A percentile compares a stretch with the other conserved stretches of the same genome.
These are phyloP conservation scores for Chlorella vulgaris DNA, from an alignment of 139 green algal species.

Conservation along the genomic window DNA sequence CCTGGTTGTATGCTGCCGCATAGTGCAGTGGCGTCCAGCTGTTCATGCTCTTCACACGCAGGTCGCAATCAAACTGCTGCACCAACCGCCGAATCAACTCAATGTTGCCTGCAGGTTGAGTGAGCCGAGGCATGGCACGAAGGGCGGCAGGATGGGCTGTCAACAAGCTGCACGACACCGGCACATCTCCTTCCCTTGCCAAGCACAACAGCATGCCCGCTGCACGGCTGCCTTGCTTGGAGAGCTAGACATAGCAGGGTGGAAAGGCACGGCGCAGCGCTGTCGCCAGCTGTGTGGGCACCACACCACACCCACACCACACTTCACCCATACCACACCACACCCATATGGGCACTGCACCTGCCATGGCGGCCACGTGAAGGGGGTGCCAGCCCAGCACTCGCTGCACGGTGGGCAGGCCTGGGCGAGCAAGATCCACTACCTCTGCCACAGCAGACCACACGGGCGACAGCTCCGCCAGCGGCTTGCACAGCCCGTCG, in stretches of 20 bases:
- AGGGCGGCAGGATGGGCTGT: neutral
- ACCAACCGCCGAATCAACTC: constrained; percentile 50
- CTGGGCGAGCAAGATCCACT: constrained; percentile 43
- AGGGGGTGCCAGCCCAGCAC: constrained; percentile 62
- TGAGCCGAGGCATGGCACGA: neutral
- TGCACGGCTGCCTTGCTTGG: too few species aligned
- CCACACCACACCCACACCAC: too few species aligned
- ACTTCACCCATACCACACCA: neutral
- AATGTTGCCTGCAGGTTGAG: constrained; percentile 34
- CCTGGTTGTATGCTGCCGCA: constrained; percentile 68
- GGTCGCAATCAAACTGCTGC: constrained; percentile 47
- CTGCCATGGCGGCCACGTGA: constrained; percentile 61
- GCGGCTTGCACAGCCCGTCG: constrained; percentile 13
- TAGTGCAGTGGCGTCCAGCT: constrained; percentile 72
- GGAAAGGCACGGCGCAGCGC: too few species aligned
- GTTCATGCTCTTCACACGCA: constrained; percentile 54
- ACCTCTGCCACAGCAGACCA: constrained; percentile 40
- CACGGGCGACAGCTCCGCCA: constrained; percentile 33
- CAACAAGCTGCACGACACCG: too few species aligned
- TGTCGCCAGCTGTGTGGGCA: too few species aligned
- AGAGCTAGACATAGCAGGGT: too few species aligned
- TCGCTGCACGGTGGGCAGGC: constrained; percentile 53
- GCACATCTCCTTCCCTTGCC: too few species aligned
- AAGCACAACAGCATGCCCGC: neutral
- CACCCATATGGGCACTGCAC: neutral